Base-by-base conservation (phyloP, 805 yeast species). In the Lipomyces sp. region DNA sequence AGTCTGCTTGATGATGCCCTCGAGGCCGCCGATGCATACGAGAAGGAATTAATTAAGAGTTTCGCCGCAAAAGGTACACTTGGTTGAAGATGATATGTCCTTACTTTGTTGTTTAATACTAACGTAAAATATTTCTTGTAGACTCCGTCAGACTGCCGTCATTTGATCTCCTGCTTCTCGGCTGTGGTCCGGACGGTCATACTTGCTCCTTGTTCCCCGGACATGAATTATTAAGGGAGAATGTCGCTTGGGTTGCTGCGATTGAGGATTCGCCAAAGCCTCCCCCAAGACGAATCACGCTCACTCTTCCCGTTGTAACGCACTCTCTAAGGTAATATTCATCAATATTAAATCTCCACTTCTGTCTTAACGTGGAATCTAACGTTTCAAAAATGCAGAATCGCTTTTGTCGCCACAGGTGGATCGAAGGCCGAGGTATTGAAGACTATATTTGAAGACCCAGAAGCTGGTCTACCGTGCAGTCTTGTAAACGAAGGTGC, bases 151-250 rank as follows among this genome's bases (percentile, higher is more conserved):
- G 93, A 79, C 83, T 94, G 69, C 99, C 99, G 66, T 87, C 91
- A 86, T 94, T 95, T 80, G 98, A 95, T 78, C 80, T 95, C 62
- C 85, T 95, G 69, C 81, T 95, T 71, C 82, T 95, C 66, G 99
- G 99, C 33, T 94, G 98, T 82, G 99, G 99, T 0, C 98, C 98
- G 2, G 99, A 94, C 78, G 99, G 99, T 30, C 99, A 94, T 78
- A 90, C 92, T 75, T 97, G 97, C 61, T 92, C 97, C n/a, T 84
- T 94, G 64, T 94, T 94, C 82, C 99, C 99, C 30, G 89, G 89
- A 76, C 95, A 90, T 75, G 95, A 90, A 72, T 89, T 90, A 64
- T 81, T 94, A 71, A 84, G 98, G 75, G 99, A 94, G 77, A 85
- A 88, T 69, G 84, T 89, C 72, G 98, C 98, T 1, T 94, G 98